Evolutionary conservation across 2,329 filamentous ascomycete species (phyloP).

Genomic region (Xylariomycetidae sp.): DNA sequence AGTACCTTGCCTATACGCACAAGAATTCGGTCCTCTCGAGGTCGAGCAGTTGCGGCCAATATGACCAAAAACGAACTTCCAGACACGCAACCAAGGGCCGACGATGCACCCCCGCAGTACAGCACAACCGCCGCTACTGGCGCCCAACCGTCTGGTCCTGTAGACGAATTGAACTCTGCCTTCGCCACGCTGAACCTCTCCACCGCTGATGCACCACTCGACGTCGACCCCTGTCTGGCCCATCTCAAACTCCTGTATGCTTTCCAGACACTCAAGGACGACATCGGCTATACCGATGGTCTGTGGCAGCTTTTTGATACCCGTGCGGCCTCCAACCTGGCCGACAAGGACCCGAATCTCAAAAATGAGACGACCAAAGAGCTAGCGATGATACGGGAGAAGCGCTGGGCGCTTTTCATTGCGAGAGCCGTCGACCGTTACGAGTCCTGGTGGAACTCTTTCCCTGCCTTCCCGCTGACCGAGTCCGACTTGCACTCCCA

Average conservation of each 20-base stretch:
- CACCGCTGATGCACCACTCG: conserved; percentile 27
- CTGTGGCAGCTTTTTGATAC: conserved; percentile 58
- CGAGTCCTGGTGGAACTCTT: conserved; percentile 54
- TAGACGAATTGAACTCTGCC: conserved; percentile 21
- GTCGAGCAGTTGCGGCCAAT: too few species aligned
- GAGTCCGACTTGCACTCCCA: conserved; percentile 35
- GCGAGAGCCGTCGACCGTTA: conserved; percentile 64
- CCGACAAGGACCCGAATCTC: conserved; percentile 11
- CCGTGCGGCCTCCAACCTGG: conserved; percentile 16
- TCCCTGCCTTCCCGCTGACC: conserved; percentile 25
- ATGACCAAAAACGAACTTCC: too few species aligned
- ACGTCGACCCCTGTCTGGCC: conserved; percentile 55
- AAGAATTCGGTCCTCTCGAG: too few species aligned
- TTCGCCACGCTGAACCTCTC: conserved; percentile 33
- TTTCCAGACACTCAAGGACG: conserved; percentile 61
- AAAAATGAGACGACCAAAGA: conserved; percentile 33
- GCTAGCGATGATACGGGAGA: conserved; percentile 56
- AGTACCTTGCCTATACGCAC: too few species aligned
- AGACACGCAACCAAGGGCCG: too few species aligned
- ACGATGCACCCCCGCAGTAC: too few species aligned
- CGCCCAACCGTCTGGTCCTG: background rate
- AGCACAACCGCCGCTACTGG: too few species aligned
- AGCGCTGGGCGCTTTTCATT: conserved; percentile 67
- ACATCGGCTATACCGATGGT: conserved; percentile 59
- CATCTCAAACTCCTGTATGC: conserved; percentile 69